phyloP scores from a whole-genome alignment of 2,329 filamentous ascomycete genomes.

The Diaporthe vaccinii region DNA sequence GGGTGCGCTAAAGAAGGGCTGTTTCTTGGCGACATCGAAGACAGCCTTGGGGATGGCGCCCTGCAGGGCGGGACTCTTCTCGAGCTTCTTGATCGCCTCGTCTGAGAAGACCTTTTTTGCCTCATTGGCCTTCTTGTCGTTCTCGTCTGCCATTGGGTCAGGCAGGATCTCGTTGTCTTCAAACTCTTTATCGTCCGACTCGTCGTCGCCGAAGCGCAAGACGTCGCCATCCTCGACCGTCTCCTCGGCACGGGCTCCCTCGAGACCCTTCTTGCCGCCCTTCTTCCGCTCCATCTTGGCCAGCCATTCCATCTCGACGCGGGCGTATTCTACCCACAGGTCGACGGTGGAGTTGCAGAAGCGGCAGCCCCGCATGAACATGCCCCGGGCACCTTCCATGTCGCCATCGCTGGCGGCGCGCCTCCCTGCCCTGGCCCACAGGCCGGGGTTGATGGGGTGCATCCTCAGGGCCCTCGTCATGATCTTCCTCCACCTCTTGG shows the following conservation, averaged over 20 bases:
- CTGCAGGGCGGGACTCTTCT: conserved; percentile 85
- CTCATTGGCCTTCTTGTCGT: conserved; percentile 47
- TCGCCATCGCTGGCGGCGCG: conserved; percentile 85
- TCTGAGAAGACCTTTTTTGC: conserved; percentile 61
- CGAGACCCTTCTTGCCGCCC: conserved; percentile 59
- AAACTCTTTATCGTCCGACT: conserved; percentile 60
- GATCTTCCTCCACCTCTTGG: conserved; percentile 74
- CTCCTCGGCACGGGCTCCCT: conserved; percentile 48
- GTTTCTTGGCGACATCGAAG: conserved; percentile 86
- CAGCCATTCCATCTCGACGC: conserved; percentile 93
- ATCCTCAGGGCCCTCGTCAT: conserved; percentile 81
- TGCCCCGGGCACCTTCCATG: conserved; percentile 86
- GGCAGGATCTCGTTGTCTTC: conserved; percentile 59
- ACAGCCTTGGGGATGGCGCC: conserved; percentile 96
- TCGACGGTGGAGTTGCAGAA: conserved; percentile 84
- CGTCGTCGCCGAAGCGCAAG: conserved; percentile 63
- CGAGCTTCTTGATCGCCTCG: conserved; percentile 64
- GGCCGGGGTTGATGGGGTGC: conserved; percentile 83
- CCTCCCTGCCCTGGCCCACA: conserved; percentile 90
- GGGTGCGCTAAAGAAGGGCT: conserved; percentile 76
- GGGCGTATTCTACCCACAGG: conserved; percentile 91
- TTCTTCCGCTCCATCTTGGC: conserved; percentile 83
- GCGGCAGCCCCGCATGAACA: conserved; percentile 88
- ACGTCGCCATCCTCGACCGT: conserved; percentile 59
- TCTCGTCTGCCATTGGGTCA: conserved; percentile 56